Conservation (phyloP, 108 stramenopile genomes). For the Cyclotella cryptica region DNA sequence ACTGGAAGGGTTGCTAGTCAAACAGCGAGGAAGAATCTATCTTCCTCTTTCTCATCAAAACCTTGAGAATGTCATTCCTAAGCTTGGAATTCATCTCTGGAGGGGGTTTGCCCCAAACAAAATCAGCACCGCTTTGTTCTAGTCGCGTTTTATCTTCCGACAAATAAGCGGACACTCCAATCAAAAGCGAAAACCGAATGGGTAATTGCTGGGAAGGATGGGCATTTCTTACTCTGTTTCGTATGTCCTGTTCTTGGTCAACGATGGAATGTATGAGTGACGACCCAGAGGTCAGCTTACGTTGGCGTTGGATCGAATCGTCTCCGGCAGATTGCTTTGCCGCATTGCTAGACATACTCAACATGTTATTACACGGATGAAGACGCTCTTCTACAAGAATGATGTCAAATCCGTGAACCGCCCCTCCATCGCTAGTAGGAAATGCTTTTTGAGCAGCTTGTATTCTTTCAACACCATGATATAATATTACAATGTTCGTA, state of each 20-base stretch:
- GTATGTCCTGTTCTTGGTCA: constrained; percentile 21
- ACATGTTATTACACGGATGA: constrained; percentile 1
- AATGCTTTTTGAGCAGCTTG: constrained; percentile 40
- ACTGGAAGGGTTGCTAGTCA: constrained; percentile 4
- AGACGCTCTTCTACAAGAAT: constrained; percentile 69
- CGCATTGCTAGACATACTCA: constrained; percentile 1
- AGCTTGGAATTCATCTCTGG: constrained; percentile 58
- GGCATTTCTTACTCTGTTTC: background rate
- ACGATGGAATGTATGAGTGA: constrained; percentile 34
- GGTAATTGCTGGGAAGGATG: background rate
- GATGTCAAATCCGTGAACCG: constrained; percentile 63
- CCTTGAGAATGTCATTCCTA: constrained; percentile 55
- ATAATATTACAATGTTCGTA: background rate
- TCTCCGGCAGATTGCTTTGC: constrained; percentile 34
- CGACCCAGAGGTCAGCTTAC: constrained; percentile 31
- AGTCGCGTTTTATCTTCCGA: constrained; percentile 47
- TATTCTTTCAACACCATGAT: constrained; percentile 31
- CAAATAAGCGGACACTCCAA: constrained; percentile 66
- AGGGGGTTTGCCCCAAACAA: constrained; percentile 75
- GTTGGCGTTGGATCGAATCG: constrained; percentile 48
- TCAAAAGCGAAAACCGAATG: constrained; percentile 54
- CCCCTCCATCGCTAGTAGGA: constrained; percentile 44
- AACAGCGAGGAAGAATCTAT: constrained; percentile 1
- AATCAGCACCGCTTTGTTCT: constrained; percentile 59
- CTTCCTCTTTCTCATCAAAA: constrained; percentile 57